Conservation (phyloP, 805 yeast genomes). For the Teunomyces tritomae region DNA sequence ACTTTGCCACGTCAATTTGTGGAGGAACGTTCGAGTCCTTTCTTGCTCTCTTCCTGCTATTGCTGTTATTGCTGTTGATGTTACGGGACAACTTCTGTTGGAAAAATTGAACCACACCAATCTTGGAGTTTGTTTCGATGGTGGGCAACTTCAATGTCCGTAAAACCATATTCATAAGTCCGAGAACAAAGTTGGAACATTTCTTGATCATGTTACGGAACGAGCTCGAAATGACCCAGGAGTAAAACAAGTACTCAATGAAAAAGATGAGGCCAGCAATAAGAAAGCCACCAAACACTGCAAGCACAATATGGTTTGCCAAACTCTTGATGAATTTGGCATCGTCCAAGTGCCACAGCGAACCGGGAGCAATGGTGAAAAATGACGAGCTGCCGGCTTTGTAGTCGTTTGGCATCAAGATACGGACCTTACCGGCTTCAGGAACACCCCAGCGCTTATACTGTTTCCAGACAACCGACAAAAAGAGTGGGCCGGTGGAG, state of each 20-base stretch:
- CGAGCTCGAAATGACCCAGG: slow-evolving; percentile 29
- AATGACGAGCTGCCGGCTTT: slow-evolving; percentile 60
- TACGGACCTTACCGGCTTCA: slow-evolving; percentile 61
- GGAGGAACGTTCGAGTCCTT: slow-evolving; percentile 55
- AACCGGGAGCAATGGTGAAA: slow-evolving; percentile 75
- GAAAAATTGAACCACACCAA: slow-evolving; percentile 5
- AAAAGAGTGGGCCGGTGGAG: slow-evolving; percentile 87
- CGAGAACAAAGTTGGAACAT: background rate
- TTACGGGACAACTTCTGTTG: background rate
- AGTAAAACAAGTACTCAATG: slow-evolving; percentile 40
- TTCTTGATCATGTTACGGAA: slow-evolving; percentile 23
- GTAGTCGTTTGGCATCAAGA: slow-evolving; percentile 71
- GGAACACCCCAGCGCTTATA: slow-evolving; percentile 79
- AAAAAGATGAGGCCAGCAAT: slow-evolving; percentile 44
- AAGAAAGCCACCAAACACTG: slow-evolving; percentile 68
- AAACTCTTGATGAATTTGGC: slow-evolving; percentile 73
- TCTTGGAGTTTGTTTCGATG: background rate
- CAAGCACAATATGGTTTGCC: slow-evolving; percentile 70
- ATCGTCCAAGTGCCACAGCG: slow-evolving; percentile 91
- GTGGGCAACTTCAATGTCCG: background rate
- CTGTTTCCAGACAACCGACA: slow-evolving; percentile 84
- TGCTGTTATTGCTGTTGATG: slow-evolving; percentile 11
- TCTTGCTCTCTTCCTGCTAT: slow-evolving; percentile 40
- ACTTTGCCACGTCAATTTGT: slow-evolving; percentile 25
- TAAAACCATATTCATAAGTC: background rate